A percentile compares a stretch with the other conserved stretches of the same genome.
Evolutionary conservation across 345 rosid genomes (phyloP).

Genomic region (Gossypium thurberi): DNA sequence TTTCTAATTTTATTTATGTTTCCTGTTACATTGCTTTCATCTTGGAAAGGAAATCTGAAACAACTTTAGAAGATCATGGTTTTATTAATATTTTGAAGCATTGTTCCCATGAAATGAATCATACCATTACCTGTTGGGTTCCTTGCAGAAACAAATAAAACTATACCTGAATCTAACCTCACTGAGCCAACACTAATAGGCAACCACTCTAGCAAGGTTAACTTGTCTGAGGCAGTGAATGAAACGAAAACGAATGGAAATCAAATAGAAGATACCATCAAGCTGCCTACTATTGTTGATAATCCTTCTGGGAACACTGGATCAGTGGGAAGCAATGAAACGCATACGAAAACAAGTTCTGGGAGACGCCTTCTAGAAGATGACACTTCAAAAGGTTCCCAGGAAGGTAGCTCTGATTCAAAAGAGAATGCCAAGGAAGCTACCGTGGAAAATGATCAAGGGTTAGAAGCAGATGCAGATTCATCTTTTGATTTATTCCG

Average conservation of each 20-base stretch:
- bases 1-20: background rate
- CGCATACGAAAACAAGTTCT: constrained; percentile 38
- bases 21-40: background rate
- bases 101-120: constrained; percentile 10
- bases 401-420: constrained; percentile 42
- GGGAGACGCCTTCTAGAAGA: constrained; percentile 84
- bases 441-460: constrained; percentile 79
- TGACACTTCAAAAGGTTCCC: constrained; percentile 38
- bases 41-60: background rate
- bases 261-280: constrained; percentile 34
- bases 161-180: constrained; percentile 37
- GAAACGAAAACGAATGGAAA: constrained; percentile 29
- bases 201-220: constrained; percentile 20
- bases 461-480: constrained; percentile 87
- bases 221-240: constrained; percentile 35
- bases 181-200: constrained; percentile 29
- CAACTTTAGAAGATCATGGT: constrained; percentile 6
- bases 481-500: constrained; percentile 85
- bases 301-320: constrained; percentile 30
- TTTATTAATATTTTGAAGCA: constrained; percentile 9
- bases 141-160: constrained; percentile 45
- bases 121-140: constrained; percentile 22
- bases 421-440: constrained; percentile 45
- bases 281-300: constrained; percentile 31
- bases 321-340: constrained; percentile 19